Evolutionary conservation across 2,329 filamentous ascomycete species (phyloP), one percentile per base, ranked within the genome.

Genomic region (Fusarium dimerum): DNA sequence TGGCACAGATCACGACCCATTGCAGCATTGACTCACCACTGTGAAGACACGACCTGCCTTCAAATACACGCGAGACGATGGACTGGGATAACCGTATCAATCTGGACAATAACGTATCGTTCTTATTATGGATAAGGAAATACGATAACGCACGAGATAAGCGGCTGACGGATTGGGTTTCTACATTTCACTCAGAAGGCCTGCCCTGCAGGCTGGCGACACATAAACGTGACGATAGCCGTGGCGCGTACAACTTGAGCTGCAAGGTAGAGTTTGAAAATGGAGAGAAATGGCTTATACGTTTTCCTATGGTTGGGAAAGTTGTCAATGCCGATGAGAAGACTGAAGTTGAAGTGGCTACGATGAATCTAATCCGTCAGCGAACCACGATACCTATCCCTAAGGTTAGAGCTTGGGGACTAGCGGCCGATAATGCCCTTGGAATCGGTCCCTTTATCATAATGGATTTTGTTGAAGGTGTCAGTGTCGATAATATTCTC

Each of bases 381-480:
- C 26, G 32, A 32, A 53, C 46, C 16, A 46, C 26, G 2, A 49
- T 53, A 39, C 51, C 51, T 16, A 40, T 49, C 20, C 51, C 51
- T 9, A 32, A 53, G 41, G 38, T 53, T 11, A 53, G 32, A 26
- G 42, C 45, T n/a, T 53, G 42, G 50, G 50, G 46, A 30, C 30
- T 53, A 15, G 36, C 50, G 3, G 36, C 36, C 2, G 46, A 53
- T 46, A 53, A 53, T 41, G 13, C 29, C 16, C 43, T 53, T 7
- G 45, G 50, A 13, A 44, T 53, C 12, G 42, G 50, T 8, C 50
- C 50, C 26, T 53, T 53, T n/a, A 53, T 49, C 29, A 49, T 53
- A 29, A 53, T 44, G 38, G 42, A 44, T 39, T 53, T 53, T 30
- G 30, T 53, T 46, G 38, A 53, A 40, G 50, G 50, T 17, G 20